Conservation (phyloP, 1,139 yeast species). For the Kazachstania sp. region DNA sequence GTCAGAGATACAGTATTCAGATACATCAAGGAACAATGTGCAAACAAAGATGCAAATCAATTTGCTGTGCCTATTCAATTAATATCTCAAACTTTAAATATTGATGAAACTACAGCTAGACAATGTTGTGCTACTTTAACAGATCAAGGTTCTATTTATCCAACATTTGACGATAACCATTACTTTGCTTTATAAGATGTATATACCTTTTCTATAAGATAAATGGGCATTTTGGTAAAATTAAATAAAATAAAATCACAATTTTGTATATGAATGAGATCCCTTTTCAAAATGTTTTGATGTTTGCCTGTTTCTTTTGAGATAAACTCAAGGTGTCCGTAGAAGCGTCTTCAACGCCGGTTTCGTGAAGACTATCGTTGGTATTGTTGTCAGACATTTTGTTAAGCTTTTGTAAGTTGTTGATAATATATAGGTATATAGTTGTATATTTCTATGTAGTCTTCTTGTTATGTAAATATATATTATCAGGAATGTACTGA, state of each 20-base stretch:
- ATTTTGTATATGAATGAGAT: too few relatives aligned
- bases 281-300: too few relatives aligned
- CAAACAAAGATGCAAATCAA: constrained; percentile 45
- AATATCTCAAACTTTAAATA: constrained; percentile 47
- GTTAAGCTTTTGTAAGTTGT: too few relatives aligned
- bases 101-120: constrained; percentile 43
- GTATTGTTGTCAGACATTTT: too few relatives aligned
- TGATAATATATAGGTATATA: too few relatives aligned
- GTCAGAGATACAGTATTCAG: constrained; percentile 39
- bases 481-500: too few relatives aligned
- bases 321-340: too few relatives aligned
- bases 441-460: too few relatives aligned
- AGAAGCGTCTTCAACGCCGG: too few relatives aligned
- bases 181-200: constrained; percentile 41
- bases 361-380: too few relatives aligned
- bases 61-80: constrained; percentile 66
- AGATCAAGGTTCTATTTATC: constrained; percentile 58
- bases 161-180: constrained; percentile 58
- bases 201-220: neutral
- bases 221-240: neutral
- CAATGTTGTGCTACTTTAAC: constrained; percentile 45
- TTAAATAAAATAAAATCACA: neutral
- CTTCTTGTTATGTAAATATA: too few relatives aligned
- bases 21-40: constrained; percentile 41
- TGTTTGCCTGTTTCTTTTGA: too few relatives aligned